Evolutionary conservation across 2,329 filamentous ascomycete genomes (phyloP), one percentile per base, ranked within the genome.

Genomic region (Monosporascus sp.): DNA sequence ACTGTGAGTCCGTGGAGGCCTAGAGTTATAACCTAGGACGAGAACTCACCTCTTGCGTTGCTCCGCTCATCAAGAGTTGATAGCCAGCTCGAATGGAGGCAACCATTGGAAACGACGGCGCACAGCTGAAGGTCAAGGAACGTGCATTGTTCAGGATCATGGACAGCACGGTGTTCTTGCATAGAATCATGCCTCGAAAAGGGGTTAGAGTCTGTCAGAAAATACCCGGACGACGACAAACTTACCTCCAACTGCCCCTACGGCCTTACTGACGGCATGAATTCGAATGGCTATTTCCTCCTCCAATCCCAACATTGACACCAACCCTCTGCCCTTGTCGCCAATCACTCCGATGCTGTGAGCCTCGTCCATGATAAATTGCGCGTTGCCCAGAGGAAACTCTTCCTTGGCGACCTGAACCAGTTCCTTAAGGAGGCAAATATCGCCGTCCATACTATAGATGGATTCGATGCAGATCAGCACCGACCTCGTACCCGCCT

Each of bases 371-470:
- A 89, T 78, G 9, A 88, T 75, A 5, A 89, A 70, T 52, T 86
- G 75, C 0, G 79, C 82, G 47, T 88, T 89, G 0, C 76, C 76
- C 0, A 56, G 55, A 0, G 85, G 82, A 0, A 91, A 69, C 0
- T 79, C 62, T 1, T 71, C 67, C 41, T 87, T 77, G 0, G 87
- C 78, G 5, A 81, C 72, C 0, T 76, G 67, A 1, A 87, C 76
- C 19, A 92, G 80, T 6, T 83, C 77, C 11, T 64, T 62, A 11
- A 94, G 71, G 0, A 86, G 86, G 0, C 82, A 82, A 19, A 90
- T 71, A 59, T 92, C 88, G 0, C 90, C 90, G 51, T 93, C 89
- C 90, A 94, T 94, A 66, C 87, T 91, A 67, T 94, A 93, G 0
- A 91, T 74, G 0, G 80, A 82, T 60, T 91, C 87, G 0, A 90